Conservation (phyloP, 1,139 yeast species). For the Taphrina flavorubra region DNA sequence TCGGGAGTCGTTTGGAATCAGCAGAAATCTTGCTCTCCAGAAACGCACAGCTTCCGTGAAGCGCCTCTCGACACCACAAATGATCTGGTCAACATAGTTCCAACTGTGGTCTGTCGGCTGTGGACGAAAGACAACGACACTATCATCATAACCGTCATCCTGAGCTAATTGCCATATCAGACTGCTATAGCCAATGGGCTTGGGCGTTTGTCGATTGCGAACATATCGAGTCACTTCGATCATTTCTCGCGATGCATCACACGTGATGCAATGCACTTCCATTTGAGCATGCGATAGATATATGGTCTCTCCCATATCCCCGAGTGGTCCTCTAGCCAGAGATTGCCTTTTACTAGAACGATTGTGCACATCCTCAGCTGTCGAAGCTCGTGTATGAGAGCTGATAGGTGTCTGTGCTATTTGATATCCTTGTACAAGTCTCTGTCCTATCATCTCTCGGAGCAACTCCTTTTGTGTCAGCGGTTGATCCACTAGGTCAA, state of each 20-base stretch:
- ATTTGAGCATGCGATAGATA: conserved; percentile 73
- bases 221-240: conserved; percentile 44
- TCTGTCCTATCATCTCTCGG: conserved; percentile 83
- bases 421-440: conserved; percentile 88
- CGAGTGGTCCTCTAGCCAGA: conserved; percentile 51
- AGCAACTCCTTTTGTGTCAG: conserved; percentile 67
- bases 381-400: conserved; percentile 3
- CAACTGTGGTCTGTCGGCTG: conserved; percentile 62
- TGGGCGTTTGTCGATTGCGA: conserved; percentile 29
- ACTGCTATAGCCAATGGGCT: conserved; percentile 40
- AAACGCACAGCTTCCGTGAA: conserved; percentile 62
- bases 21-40: conserved; percentile 79
- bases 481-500: conserved; percentile 61
- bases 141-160: conserved; percentile 38
- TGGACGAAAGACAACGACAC: conserved; percentile 26
- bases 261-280: conserved; percentile 81
- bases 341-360: neutral
- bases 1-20: conserved; percentile 73
- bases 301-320: conserved; percentile 64
- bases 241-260: conserved; percentile 55
- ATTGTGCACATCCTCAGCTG: neutral
- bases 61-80: conserved; percentile 88
- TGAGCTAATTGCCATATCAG: conserved; percentile 41
- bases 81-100: conserved; percentile 86
- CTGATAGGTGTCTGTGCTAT: conserved; percentile 57